Conservation (phyloP, 2,329 filamentous ascomycete genomes). For the Botryotinia calthae region DNA sequence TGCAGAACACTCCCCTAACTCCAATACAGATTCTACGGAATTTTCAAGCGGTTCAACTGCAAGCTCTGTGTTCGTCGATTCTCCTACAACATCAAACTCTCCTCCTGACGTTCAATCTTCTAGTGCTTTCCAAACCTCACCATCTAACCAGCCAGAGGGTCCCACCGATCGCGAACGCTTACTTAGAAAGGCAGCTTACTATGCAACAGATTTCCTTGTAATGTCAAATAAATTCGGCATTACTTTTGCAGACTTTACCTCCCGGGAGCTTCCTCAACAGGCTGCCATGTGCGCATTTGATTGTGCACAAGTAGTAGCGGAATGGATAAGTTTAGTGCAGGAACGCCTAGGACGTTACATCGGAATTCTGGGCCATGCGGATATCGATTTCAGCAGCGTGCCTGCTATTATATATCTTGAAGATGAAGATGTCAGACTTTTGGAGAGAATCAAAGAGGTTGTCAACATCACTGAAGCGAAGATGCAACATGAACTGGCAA, state of each 20-base stretch:
- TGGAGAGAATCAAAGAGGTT: slow-evolving; percentile 79
- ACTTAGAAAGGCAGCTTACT: slow-evolving; percentile 90
- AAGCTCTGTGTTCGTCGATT: slow-evolving; percentile 49
- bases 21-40: slow-evolving; percentile 42
- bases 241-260: slow-evolving; percentile 79
- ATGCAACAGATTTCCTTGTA: slow-evolving; percentile 84
- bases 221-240: slow-evolving; percentile 86
- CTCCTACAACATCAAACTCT: slow-evolving; percentile 51
- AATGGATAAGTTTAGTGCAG: slow-evolving; percentile 92
- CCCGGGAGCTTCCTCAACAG: slow-evolving; percentile 82
- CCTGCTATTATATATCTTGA: slow-evolving; percentile 88
- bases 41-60: slow-evolving; percentile 40
- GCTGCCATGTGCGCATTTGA: slow-evolving; percentile 91
- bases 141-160: slow-evolving; percentile 39
- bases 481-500: slow-evolving; percentile 60
- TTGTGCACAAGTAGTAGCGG: slow-evolving; percentile 87
- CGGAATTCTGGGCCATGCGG: slow-evolving; percentile 80
- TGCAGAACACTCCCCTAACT: slow-evolving; percentile 58
- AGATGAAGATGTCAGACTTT: slow-evolving; percentile 82
- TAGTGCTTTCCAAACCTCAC: slow-evolving; percentile 27
- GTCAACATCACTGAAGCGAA: slow-evolving; percentile 75
- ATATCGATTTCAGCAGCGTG: slow-evolving; percentile 74
- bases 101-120: slow-evolving; percentile 42
- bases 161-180: slow-evolving; percentile 79
- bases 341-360: slow-evolving; percentile 89